phyloP scores from a whole-genome alignment of 2,329 filamentous ascomycete species.

The Fusarium oxysporum region DNA sequence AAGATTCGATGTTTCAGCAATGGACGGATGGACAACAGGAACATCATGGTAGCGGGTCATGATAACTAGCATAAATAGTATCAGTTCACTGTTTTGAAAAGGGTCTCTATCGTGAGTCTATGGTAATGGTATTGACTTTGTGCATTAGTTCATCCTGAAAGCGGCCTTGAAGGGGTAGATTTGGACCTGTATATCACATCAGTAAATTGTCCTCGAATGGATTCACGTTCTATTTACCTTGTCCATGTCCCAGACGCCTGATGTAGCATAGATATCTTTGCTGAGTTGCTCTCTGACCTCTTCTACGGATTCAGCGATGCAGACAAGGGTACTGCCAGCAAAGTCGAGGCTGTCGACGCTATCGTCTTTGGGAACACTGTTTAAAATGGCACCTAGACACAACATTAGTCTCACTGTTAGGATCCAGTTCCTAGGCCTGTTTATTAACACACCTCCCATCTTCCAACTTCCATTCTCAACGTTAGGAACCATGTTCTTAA shows the following conservation, averaged over 20 bases:
- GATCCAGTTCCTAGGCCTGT: neutral
- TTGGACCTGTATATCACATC: constrained; percentile 53
- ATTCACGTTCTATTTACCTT: constrained; percentile 59
- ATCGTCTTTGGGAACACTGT: constrained; percentile 73
- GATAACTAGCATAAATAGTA: constrained; percentile 7
- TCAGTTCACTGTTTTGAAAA: neutral
- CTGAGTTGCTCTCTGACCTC: constrained; percentile 75
- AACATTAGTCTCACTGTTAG: neutral
- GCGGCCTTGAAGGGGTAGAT: constrained; percentile 63
- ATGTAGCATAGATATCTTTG: constrained; percentile 77
- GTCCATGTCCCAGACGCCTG: constrained; percentile 83
- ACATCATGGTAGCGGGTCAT: neutral
- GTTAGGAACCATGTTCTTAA: constrained; percentile 64
- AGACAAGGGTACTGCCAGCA: constrained; percentile 78
- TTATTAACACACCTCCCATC: constrained; percentile 66
- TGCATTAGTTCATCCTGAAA: constrained; percentile 48
- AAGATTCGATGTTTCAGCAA: constrained; percentile 10
- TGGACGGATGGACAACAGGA: constrained; percentile 3
- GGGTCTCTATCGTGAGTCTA: neutral
- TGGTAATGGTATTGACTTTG: neutral
- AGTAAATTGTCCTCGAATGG: neutral
- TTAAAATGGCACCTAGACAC: constrained; percentile 71
- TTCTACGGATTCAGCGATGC: constrained; percentile 74
- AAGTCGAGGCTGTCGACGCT: constrained; percentile 72
- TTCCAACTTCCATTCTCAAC: constrained; percentile 69